Evolutionary conservation across 495 filamentous ascomycete species (phyloP), one percentile per base, ranked within the genome.

Genomic region (Glutinoglossum americanum): DNA sequence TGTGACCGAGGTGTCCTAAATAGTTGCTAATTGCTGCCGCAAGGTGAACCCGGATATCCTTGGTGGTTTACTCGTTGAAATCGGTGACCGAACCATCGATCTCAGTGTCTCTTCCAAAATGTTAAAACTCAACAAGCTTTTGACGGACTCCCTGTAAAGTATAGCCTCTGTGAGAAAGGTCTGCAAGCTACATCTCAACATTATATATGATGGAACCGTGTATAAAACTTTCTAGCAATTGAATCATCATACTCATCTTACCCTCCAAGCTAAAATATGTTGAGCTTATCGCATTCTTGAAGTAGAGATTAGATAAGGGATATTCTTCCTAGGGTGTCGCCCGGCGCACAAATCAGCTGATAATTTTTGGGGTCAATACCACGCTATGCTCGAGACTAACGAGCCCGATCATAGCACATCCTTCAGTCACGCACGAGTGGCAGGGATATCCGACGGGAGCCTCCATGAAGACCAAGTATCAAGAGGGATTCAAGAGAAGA

Each of bases 51-150:
- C 90, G 59, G 90, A 95, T 45, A 92, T 97, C 66, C 71, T 93
- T 58, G 92, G 92, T 54, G 92, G 92, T 23, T 82, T 98, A 55
- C 71, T 98, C 61, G 92, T 98, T 65, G 90, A 98, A 71, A 85
- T 98, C 64, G 89, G 89, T 65, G 93, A 95, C 77, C 84, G 93
- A 65, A 97, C 92, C 67, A 92, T 98, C 67, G 92, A 98, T 72
- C 84, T 96, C 60, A 89, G 84, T 74, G 87, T 98, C 64, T 92
- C 92, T 15, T 75, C 86, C 67, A 92, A 87, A 80, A 84, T 98
- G 72, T 76, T 85, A 70, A 93, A 88, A 79, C 84, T 97, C 81
- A 98, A 97, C 85, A 98, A 98, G 82, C 83, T 94, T 68, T 83
- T 98, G 65, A 87, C 78, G 61, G 93, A 98, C 74, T 78, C 84